Conservation (phyloP, 108 stramenopile species). For the Fragilariopsis cylindrus region DNA sequence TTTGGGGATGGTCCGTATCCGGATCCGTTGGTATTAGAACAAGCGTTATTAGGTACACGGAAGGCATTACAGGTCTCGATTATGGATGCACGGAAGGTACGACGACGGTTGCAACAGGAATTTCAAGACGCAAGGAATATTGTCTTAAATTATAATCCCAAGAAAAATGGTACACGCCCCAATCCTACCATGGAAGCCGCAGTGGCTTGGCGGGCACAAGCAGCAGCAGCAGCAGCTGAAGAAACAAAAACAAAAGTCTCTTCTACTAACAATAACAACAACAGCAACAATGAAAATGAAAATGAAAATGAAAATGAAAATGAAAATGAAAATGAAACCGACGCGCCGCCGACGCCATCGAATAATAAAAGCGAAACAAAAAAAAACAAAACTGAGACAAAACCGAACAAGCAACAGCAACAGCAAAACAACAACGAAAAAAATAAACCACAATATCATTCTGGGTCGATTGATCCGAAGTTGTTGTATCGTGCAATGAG, state of each 20-base stretch:
- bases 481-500: conserved; percentile 56
- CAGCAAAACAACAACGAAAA: neutral
- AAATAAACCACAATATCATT: neutral
- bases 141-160: neutral
- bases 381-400: neutral
- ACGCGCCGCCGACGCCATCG: neutral
- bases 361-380: neutral
- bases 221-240: neutral
- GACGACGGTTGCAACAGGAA: conserved; percentile 37
- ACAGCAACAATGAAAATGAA: neutral
- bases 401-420: neutral
- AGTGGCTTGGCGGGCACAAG: neutral
- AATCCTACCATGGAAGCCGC: neutral
- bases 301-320: neutral
- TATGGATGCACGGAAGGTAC: conserved; percentile 73
- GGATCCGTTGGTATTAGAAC: conserved; percentile 46
- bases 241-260: neutral
- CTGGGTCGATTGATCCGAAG: conserved; percentile 37
- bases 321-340: neutral
- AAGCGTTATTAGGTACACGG: conserved; percentile 64
- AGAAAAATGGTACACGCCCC: neutral
- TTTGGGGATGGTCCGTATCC: conserved; percentile 80
- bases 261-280: neutral
- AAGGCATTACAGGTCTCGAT: conserved; percentile 58
- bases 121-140: conserved; percentile 30